A percentile compares a stretch with the other conserved stretches of the same genome.
These are phyloP conservation scores for Rhodomyrtus psidioides DNA, from an alignment of 441 rosid genomes.

Conservation along the genomic window DNA sequence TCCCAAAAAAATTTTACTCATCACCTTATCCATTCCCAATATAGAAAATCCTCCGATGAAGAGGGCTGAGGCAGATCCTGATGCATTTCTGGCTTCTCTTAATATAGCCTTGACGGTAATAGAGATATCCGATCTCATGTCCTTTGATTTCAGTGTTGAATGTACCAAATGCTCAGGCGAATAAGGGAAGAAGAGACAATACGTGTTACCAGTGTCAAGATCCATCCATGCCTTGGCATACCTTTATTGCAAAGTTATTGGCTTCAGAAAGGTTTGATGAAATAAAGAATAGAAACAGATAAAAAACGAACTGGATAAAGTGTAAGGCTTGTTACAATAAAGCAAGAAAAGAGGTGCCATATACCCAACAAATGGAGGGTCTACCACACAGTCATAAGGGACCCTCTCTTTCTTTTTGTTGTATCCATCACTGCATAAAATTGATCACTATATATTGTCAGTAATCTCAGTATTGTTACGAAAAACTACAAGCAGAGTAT, in stretches of 20 bases:
- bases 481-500: not conserved
- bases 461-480: not conserved
- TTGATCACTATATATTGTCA: not conserved
- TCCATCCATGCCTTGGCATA: constrained; percentile 81
- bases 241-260: constrained; percentile 31
- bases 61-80: constrained; percentile 81
- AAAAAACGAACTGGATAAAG: not conserved
- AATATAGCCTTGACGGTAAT: constrained; percentile 55
- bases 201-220: constrained; percentile 39
- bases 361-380: constrained; percentile 86
- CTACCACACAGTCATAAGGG: constrained; percentile 59
- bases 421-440: not conserved
- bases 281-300: not conserved
- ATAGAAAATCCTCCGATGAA: constrained; percentile 89
- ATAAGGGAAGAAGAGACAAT: constrained; percentile 86
- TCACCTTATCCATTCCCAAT: constrained; percentile 37
- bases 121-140: constrained; percentile 51
- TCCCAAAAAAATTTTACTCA: not conserved
- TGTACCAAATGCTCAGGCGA: constrained; percentile 81
- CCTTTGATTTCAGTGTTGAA: constrained; percentile 43
- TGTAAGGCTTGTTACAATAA: not conserved
- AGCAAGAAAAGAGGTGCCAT: constrained; percentile 9
- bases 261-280: constrained; percentile 3
- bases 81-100: constrained; percentile 45
- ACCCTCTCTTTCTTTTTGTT: constrained; percentile 27